Evolutionary conservation across 2,329 filamentous ascomycete species (phyloP).

Genomic region (Ophidiomyces ophidiicola): DNA sequence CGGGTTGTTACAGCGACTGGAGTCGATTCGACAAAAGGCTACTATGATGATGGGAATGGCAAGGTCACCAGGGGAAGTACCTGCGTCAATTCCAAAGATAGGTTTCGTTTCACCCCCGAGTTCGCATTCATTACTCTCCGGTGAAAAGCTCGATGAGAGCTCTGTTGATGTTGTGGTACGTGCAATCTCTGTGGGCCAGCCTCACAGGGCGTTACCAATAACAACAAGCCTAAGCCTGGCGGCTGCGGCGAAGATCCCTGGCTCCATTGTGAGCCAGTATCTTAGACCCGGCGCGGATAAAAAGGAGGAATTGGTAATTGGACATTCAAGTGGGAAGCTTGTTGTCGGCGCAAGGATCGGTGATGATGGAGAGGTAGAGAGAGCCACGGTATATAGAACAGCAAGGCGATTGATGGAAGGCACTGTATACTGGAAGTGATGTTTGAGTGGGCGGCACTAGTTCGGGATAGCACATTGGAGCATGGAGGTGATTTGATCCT

Average conservation of each 20-base stretch:
- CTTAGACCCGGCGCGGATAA: conserved; percentile 15
- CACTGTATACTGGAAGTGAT: conserved; percentile 31
- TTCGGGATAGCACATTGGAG: too few species aligned
- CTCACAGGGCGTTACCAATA: conserved; percentile 45
- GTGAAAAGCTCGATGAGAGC: conserved; percentile 22
- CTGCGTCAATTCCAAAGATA: conserved; percentile 53
- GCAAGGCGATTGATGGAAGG: conserved; percentile 40
- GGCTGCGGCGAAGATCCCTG: conserved; percentile 37
- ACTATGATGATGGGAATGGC: conserved; percentile 51
- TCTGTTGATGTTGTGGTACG: conserved; percentile 33
- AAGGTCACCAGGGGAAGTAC: conserved; percentile 32
- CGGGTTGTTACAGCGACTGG: conserved; percentile 37
- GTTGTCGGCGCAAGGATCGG: conserved; percentile 34
- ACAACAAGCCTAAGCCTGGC: conserved; percentile 43
- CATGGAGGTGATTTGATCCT: too few species aligned
- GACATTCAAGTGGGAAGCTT: conserved; percentile 39
- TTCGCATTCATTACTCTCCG: conserved; percentile 30
- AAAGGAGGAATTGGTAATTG: conserved; percentile 29
- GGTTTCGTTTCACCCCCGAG: conserved; percentile 39
- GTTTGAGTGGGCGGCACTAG: too few species aligned
- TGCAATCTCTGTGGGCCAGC: conserved; percentile 45
- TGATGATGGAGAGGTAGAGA: conserved; percentile 23
- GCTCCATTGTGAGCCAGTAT: conserved; percentile 26
- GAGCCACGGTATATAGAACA: conserved; percentile 38
- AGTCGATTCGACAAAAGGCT: conserved; percentile 46